A percentile compares a stretch with the other conserved stretches of the same genome.
Conservation (phyloP, 2,329 filamentous ascomycete genomes). For the Fusarium chaquense region DNA sequence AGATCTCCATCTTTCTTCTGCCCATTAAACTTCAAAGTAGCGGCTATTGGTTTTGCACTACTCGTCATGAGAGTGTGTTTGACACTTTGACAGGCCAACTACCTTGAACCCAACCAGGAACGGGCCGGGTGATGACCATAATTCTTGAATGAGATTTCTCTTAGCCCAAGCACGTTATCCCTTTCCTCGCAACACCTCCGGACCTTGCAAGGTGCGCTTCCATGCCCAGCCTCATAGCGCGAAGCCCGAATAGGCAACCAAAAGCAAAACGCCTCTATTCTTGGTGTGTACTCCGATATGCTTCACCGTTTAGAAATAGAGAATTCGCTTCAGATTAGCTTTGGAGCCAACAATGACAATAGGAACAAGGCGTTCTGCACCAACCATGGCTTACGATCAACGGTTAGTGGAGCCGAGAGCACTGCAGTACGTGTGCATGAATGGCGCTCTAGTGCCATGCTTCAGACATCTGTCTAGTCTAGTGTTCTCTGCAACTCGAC, state of each 20-base stretch:
- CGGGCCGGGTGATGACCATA: slow-evolving; percentile 25
- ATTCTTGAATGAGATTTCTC: background rate
- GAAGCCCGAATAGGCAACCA: slow-evolving; percentile 23
- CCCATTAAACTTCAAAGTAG: slow-evolving; percentile 17
- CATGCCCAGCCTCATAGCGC: slow-evolving; percentile 5
- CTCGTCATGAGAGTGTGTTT: slow-evolving; percentile 6
- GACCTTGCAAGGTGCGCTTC: background rate
- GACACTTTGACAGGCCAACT: slow-evolving; percentile 33
- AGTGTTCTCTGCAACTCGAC: slow-evolving; percentile 23
- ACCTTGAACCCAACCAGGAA: slow-evolving; percentile 24
- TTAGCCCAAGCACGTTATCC: background rate
- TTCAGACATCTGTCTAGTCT: background rate
- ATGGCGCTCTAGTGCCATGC: background rate
- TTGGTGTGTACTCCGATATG: slow-evolving; percentile 23
- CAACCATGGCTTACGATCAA: slow-evolving; percentile 34
- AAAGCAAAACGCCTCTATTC: slow-evolving; percentile 30
- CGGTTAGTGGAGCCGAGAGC: slow-evolving; percentile 16
- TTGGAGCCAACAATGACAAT: slow-evolving; percentile 33
- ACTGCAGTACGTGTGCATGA: background rate
- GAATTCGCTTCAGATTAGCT: slow-evolving; percentile 8
- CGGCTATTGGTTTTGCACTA: background rate
- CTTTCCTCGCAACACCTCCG: background rate
- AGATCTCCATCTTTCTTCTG: background rate
- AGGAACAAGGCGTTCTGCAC: slow-evolving; percentile 38
- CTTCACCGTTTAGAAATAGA: slow-evolving; percentile 32